Conservation (phyloP, 176 grass and related monocot species). For the Leersia perrieri region DNA sequence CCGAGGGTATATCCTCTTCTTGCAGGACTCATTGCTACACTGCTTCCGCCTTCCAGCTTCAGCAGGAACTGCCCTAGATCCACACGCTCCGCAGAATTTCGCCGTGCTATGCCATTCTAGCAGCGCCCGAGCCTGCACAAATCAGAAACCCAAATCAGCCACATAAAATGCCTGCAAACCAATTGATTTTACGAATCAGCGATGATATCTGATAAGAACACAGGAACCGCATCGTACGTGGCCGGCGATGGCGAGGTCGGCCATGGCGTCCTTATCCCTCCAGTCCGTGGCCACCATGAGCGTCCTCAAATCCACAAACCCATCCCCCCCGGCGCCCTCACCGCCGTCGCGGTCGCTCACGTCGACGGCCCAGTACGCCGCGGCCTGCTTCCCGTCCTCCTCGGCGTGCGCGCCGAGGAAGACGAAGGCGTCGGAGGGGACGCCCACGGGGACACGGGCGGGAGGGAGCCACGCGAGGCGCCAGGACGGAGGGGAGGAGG, state of each 20-base stretch:
- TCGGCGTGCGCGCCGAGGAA: constrained; percentile 60
- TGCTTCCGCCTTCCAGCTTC: constrained; percentile 85
- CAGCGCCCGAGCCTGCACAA: constrained; percentile 63
- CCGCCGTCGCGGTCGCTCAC: constrained; percentile 18
- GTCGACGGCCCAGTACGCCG: constrained; percentile 77
- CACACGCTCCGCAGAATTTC: constrained; percentile 84
- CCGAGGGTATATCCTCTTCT: constrained; percentile 85
- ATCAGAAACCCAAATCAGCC: background rate
- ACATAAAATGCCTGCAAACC: background rate
- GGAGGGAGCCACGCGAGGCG: constrained; percentile 68
- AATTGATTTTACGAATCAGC: background rate
- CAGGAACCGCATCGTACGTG: constrained; percentile 42
- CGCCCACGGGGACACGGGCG: constrained; percentile 31
- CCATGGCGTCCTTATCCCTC: constrained; percentile 62
- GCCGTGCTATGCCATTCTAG: constrained; percentile 80
- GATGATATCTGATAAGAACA: background rate
- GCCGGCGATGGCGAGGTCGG: constrained; percentile 74
- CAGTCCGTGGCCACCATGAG: constrained; percentile 93
- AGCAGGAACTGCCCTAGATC: constrained; percentile 55
- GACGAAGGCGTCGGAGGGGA: constrained; percentile 53
- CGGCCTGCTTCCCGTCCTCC: constrained; percentile 33
- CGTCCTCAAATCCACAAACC: constrained; percentile 79
- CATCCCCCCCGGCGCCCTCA: constrained; percentile 32
- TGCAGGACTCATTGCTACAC: constrained; percentile 78
- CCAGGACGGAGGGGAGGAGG: constrained; percentile 40